These are phyloP conservation scores for Gnetum montanum DNA, from an alignment of 75 land plant genomes.

Conservation along the genomic window DNA sequence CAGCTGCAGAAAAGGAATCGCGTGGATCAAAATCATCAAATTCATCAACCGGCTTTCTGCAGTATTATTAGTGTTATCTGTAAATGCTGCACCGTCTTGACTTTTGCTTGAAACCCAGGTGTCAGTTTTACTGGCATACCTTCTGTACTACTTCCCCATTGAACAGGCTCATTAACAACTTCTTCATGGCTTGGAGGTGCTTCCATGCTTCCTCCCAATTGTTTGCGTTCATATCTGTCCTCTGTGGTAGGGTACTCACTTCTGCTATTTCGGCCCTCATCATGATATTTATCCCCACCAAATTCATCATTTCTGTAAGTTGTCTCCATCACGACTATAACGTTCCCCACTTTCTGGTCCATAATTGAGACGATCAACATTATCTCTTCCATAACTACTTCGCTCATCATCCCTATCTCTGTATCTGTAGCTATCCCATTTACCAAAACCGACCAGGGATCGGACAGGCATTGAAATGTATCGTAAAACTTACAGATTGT, in stretches of 20 bases:
- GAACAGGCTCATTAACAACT: conserved; percentile 33
- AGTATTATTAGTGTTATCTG: conserved; percentile 15
- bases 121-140: conserved; percentile 34
- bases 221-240: conserved; percentile 31
- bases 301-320: conserved; percentile 64
- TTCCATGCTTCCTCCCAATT: conserved; percentile 35
- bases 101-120: conserved; percentile 8
- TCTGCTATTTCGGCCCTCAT: conserved; percentile 34
- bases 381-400: conserved; percentile 42
- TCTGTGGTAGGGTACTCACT: neutral
- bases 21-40: conserved; percentile 97
- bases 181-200: conserved; percentile 94
- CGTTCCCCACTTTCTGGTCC: conserved; percentile 54
- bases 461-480: too few relatives aligned
- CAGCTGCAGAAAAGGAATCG: conserved; percentile 26
- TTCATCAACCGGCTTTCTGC: conserved; percentile 19
- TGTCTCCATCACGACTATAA: conserved; percentile 37
- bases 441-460: too few relatives aligned
- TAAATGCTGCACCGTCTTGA: conserved; percentile 7
- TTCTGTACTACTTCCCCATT: conserved; percentile 31
- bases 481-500: too few relatives aligned
- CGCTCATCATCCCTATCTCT: conserved; percentile 55
- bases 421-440: conserved; percentile 40
- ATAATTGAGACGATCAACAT: conserved; percentile 57
- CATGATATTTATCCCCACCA: conserved; percentile 34